A percentile compares a stretch with the other conserved stretches of the same genome.
These are phyloP conservation scores for Phialocephala sp. DNA, from an alignment of 2,329 filamentous ascomycete species.

Conservation along the genomic window DNA sequence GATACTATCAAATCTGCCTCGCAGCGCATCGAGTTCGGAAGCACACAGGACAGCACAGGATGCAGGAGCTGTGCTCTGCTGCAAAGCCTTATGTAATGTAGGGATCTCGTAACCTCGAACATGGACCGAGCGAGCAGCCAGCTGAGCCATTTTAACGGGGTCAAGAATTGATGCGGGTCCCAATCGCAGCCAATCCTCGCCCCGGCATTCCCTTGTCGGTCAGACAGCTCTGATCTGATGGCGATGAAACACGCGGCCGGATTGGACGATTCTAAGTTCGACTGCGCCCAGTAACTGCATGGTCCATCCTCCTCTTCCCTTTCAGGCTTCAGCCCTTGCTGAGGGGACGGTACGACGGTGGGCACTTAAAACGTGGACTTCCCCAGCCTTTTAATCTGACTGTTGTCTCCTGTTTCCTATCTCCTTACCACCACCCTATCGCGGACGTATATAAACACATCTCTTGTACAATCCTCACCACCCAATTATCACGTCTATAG, in stretches of 20 bases:
- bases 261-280: conserved; percentile 15
- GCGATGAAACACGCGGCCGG: conserved; percentile 24
- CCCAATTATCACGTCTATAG: neutral
- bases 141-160: conserved; percentile 9
- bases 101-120: conserved; percentile 10
- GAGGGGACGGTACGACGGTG: neutral
- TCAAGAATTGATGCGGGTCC: conserved; percentile 2
- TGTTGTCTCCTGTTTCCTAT: conserved; percentile 1
- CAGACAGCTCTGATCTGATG: conserved; percentile 14
- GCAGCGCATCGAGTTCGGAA: neutral
- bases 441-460: conserved; percentile 5
- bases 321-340: neutral
- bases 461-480: neutral
- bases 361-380: conserved; percentile 12
- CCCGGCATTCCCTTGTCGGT: conserved; percentile 21
- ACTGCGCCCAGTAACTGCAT: conserved; percentile 7
- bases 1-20: neutral
- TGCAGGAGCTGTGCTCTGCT: neutral
- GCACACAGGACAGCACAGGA: neutral
- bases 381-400: conserved; percentile 13
- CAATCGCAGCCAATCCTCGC: conserved; percentile 13
- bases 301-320: neutral
- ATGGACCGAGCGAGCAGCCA: neutral
- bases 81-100: conserved; percentile 5
- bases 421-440: neutral